These are phyloP conservation scores for Elongisporangium senticosum DNA, from an alignment of 352 stramenopile genomes.

Conservation along the genomic window DNA sequence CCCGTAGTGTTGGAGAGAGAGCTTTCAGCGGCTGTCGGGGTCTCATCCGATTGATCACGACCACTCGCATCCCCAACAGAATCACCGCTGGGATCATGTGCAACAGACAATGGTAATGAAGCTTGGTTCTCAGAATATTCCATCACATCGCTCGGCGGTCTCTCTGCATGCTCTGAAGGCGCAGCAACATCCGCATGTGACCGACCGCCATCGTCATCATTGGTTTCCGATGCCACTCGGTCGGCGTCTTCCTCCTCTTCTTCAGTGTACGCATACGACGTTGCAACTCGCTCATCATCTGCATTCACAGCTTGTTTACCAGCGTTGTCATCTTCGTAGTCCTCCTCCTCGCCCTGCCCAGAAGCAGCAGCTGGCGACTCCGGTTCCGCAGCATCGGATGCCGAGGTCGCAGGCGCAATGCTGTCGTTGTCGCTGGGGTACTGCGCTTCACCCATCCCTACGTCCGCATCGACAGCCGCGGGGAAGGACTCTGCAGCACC, in stretches of 20 bases:
- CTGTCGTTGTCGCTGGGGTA: not conserved
- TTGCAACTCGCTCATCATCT: not conserved
- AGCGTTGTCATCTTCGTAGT: constrained; percentile 6
- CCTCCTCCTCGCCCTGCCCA: constrained; percentile 5
- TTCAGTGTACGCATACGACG: not conserved
- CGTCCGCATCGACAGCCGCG: not conserved
- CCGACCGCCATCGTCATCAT: no score
- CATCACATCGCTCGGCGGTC: not conserved
- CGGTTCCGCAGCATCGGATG: not conserved
- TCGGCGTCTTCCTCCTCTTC: not conserved
- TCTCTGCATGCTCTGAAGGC: not conserved
- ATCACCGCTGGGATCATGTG: not conserved
- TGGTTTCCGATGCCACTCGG: no score
- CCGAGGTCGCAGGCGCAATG: not conserved
- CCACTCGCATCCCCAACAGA: not conserved
- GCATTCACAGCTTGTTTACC: not conserved
- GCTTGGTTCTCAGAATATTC: not conserved
- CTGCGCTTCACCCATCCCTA: not conserved
- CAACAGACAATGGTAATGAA: not conserved
- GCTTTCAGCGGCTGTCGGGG: not conserved
- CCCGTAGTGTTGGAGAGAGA: constrained; percentile 2
- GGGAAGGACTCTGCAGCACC: not conserved
- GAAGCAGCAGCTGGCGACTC: constrained; percentile 1
- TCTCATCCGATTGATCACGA: constrained; percentile 3
- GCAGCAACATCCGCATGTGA: not conserved